Evolutionary conservation across 2,329 filamentous ascomycete species (phyloP).

Genomic region (Xylaria hypoxylon): DNA sequence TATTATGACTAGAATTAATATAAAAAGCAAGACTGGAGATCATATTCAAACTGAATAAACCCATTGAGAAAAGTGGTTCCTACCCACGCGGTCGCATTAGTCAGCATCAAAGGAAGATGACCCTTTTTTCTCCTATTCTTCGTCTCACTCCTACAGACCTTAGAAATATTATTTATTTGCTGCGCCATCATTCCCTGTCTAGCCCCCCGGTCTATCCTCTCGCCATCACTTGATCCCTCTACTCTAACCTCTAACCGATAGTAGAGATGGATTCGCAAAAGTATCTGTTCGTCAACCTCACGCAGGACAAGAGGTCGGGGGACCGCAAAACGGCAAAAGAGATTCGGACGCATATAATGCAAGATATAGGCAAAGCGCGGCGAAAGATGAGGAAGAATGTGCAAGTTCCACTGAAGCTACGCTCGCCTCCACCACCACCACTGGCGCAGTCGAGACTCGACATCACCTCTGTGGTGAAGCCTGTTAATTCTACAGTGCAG

Average conservation of each 20-base stretch:
- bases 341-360: constrained; percentile 37
- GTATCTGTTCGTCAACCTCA: constrained; percentile 38
- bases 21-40: too few species aligned
- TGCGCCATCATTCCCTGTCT: background rate
- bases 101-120: constrained; percentile 14
- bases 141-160: constrained; percentile 8
- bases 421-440: constrained; percentile 36
- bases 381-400: constrained; percentile 37
- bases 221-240: constrained; percentile 15
- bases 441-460: constrained; percentile 27
- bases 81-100: constrained; percentile 13
- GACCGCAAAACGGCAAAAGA: constrained; percentile 36
- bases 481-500: constrained; percentile 15
- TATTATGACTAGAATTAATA: too few species aligned
- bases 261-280: constrained; percentile 36
- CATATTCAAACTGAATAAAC: too few species aligned
- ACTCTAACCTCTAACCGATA: constrained; percentile 23
- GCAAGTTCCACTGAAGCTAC: constrained; percentile 32
- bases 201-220: constrained; percentile 5
- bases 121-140: constrained; percentile 5
- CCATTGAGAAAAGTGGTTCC: too few species aligned
- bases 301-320: constrained; percentile 37
- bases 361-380: constrained; percentile 37
- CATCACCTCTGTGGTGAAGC: constrained; percentile 20
- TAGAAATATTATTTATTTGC: background rate